Base-by-base conservation (phyloP, 768 basidiomycete genomes). In the Lanmaoa rubissima region DNA sequence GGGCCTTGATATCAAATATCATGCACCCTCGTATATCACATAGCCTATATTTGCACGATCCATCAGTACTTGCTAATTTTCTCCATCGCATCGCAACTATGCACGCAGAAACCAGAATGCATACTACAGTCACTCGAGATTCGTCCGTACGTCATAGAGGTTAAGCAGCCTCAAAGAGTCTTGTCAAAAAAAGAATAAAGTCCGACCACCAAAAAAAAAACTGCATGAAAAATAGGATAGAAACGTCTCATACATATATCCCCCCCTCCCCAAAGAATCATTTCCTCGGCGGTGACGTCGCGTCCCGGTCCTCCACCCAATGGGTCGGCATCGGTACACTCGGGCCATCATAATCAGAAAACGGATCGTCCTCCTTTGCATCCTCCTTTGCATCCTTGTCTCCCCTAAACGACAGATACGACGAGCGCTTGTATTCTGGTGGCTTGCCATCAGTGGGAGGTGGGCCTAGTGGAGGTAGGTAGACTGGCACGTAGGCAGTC, bases 381-480 rank as follows among this genome's bases (percentile, higher is more conserved):
- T 81, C 76, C 51, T 75, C 75, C 53, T 70, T 72, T 4, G 12
- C 68, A 45, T 75, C 69, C 64, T 70, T 68, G 47, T 68, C 75
- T 14, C 47, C 62, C 5, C 59, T 62, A 49, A 42, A 54, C 19
- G 57, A 62, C 4, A 62, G 61, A 58, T 76, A 75, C 36, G 73
- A 71, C 5, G 62, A 73, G 16, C 58, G 73, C 14, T 72, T 76
- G 62, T 85, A 86, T 7, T 75, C 78, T 0, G 82, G 83, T 1
- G 79, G 80, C 65, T 83, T 83, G 21, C 67, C 63, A 46, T 78
- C 76, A 3, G 66, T 59, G n/a, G 73, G 71, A 4, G 83, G 84
- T 10, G 81, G 75, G 13, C 82, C 82, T 0, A 78, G 56, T 0
- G 85, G 83, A 1, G 83, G 78, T 5, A 78, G 73, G 57, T 79